Conservation (phyloP, 2,329 filamentous ascomycete genomes). For the Penicillium concentricum region DNA sequence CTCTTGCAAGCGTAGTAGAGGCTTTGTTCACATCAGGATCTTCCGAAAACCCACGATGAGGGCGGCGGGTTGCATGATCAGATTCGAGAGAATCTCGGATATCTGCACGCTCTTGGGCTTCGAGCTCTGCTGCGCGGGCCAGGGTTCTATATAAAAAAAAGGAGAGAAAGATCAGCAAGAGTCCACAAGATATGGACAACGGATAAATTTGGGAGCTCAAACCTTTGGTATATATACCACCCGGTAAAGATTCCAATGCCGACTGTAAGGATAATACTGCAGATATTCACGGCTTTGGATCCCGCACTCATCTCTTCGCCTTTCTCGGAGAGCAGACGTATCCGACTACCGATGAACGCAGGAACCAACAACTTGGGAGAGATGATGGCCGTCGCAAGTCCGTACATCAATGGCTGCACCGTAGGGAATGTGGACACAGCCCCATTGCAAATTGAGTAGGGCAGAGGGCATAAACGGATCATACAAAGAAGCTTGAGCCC, state of each 20-base stretch:
- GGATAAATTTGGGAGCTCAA: slow-evolving; percentile 13
- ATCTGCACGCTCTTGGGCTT: slow-evolving; percentile 46
- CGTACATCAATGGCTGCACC: slow-evolving; percentile 73
- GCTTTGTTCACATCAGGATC: slow-evolving; percentile 43
- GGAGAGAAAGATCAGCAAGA: slow-evolving; percentile 1
- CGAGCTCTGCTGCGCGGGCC: slow-evolving; percentile 50
- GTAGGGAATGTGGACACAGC: slow-evolving; percentile 92
- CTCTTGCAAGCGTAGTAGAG: slow-evolving; percentile 40
- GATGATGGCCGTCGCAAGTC: slow-evolving; percentile 76
- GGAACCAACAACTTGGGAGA: slow-evolving; percentile 87
- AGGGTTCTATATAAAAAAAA: slow-evolving; percentile 40
- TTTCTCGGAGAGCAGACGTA: slow-evolving; percentile 79
- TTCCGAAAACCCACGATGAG: slow-evolving; percentile 37
- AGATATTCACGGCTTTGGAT: slow-evolving; percentile 80
- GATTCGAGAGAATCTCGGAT: slow-evolving; percentile 37
- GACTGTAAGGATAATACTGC: slow-evolving; percentile 71
- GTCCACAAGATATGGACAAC: background rate
- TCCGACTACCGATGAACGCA: slow-evolving; percentile 82
- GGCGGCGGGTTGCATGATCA: slow-evolving; percentile 37
- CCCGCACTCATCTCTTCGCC: slow-evolving; percentile 77
- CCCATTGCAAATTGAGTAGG: slow-evolving; percentile 90
- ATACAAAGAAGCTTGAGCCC: slow-evolving; percentile 85
- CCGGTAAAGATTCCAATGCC: slow-evolving; percentile 73
- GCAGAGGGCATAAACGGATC: slow-evolving; percentile 88
- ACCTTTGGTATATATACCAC: slow-evolving; percentile 76